phyloP scores from a whole-genome alignment of 208 protist genomes.

The Crithidia expoeki region DNA sequence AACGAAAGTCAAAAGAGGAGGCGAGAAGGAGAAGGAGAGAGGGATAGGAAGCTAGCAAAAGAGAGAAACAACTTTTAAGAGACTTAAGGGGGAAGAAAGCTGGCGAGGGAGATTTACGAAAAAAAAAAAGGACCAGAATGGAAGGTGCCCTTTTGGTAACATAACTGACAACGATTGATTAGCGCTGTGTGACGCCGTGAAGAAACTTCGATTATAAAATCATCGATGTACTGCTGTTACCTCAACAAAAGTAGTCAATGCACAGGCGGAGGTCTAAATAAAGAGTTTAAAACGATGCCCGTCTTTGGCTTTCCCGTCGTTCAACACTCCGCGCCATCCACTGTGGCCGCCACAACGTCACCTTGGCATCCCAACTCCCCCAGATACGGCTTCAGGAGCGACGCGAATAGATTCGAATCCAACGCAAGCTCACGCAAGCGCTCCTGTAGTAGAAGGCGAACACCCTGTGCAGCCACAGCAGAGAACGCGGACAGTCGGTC shows the following conservation, averaged over 20 bases:
- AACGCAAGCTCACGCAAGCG: slow-evolving; percentile 37
- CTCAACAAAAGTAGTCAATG: no score
- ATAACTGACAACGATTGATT: no score
- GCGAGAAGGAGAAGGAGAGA: no score
- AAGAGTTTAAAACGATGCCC: neutral
- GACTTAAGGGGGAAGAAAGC: neutral
- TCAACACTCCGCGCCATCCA: slow-evolving; percentile 29
- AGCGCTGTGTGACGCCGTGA: no score
- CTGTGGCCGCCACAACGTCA: slow-evolving; percentile 14
- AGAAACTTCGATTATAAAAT: no score
- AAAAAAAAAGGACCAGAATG: slow-evolving; percentile 13
- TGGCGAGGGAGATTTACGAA: neutral
- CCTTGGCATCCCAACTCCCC: slow-evolving; percentile 27
- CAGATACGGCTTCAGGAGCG: slow-evolving; percentile 41
- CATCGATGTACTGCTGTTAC: no score
- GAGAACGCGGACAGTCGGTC: neutral
- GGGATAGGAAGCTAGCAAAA: no score
- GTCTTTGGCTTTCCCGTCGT: no score
- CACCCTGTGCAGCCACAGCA: neutral
- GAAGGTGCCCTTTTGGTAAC: no score
- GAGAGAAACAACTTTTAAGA: no score
- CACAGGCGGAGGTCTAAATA: neutral
- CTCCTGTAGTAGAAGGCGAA: slow-evolving; percentile 14
- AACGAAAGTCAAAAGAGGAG: no score
- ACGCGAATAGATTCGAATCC: slow-evolving; percentile 31